Evolutionary conservation across 108 stramenopile genomes (phyloP).

Genomic region (Skeletonema menzelii): DNA sequence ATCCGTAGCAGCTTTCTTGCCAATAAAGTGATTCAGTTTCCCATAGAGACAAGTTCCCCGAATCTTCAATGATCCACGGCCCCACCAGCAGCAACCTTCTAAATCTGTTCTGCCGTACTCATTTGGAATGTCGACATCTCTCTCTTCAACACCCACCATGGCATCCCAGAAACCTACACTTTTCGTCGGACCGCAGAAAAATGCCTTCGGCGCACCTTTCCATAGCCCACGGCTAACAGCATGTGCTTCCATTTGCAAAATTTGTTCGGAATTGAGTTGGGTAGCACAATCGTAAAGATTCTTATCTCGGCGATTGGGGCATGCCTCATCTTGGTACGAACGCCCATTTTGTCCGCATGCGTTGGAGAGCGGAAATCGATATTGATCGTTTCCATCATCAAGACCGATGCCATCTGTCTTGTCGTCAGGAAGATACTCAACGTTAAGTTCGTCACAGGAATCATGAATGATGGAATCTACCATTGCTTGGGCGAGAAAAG

Average conservation of each 20-base stretch:
- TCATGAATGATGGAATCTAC: slow-evolving; percentile 53
- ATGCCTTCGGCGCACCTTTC: slow-evolving; percentile 35
- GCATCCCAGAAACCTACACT: slow-evolving; percentile 41
- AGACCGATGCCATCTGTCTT: slow-evolving; percentile 28
- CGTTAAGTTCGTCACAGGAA: slow-evolving; percentile 51
- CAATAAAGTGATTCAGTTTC: slow-evolving; percentile 46
- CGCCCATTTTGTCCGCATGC: slow-evolving; percentile 45
- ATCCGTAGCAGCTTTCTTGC: slow-evolving; percentile 33
- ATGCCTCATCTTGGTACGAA: slow-evolving; percentile 18
- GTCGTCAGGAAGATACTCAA: slow-evolving; percentile 26
- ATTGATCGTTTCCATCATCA: slow-evolving; percentile 36
- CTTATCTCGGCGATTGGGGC: slow-evolving; percentile 16
- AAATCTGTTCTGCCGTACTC: slow-evolving; percentile 41
- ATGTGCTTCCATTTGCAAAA: slow-evolving; percentile 27
- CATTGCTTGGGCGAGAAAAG: slow-evolving; percentile 56
- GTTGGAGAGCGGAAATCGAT: slow-evolving; percentile 40
- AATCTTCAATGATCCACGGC: slow-evolving; percentile 43
- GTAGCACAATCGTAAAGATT: slow-evolving; percentile 26
- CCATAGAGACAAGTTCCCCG: slow-evolving; percentile 50
- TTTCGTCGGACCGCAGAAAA: slow-evolving; percentile 43
- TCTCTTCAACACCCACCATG: slow-evolving; percentile 1
- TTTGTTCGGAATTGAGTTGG: slow-evolving; percentile 25
- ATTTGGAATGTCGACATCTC: slow-evolving; percentile 28
- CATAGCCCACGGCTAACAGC: slow-evolving; percentile 26
- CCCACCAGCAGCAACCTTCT: slow-evolving; percentile 59